Evolutionary conservation across 2,329 filamentous ascomycete genomes (phyloP), one percentile per base, ranked within the genome.

Genomic region (Xylariaceae sp.): DNA sequence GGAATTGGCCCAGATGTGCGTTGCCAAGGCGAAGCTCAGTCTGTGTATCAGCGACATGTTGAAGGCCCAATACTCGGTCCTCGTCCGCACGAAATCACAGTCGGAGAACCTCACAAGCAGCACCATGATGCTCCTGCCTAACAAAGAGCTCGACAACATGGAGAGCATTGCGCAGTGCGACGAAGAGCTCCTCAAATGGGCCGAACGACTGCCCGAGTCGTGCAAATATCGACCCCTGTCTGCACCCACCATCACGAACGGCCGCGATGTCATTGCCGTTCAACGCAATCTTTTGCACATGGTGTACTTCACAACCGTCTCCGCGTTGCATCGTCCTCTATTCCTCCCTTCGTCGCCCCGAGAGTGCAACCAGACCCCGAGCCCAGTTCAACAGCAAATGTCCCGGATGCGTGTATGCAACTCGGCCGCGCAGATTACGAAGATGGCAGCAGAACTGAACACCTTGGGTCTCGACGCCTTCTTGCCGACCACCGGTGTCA

Each of bases 281-380:
- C 91, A 96, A 71, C 84, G 90, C 52, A 90, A 89, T n/a, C 80
- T 97, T 17, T 78, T 97, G 41, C 91, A 96, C 73, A 95, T 97
- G 88, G 86, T 96, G 1, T 96, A 95, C 74, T 89, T 92, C 73
- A 95, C 93, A 1, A 95, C 92, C 0, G 82, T 95, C 15, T 96
- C 91, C 55, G 93, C 93, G 2, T 80, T 97, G 15, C 92, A 97
- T 73, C 87, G 93, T 35, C 93, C 93, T 1, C 92, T 96, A 65
- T 93, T 97, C 60, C 81, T 96, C 47, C 91, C 92, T 0, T 88
- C 88, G 0, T 85, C 85, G 10, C 85, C 88, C 1, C 71, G 71
- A 61, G 78, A 79, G 65, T 73, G 75, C 5, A 78, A 80, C 13
- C 78, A 76, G 64, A 78, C 78, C 13, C 84, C 84, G 41, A 82